A percentile compares a stretch with the other conserved stretches of the same genome.
phyloP scores from a whole-genome alignment of 1,284 basidiomycete species.

The Sanghuangporus baumii region DNA sequence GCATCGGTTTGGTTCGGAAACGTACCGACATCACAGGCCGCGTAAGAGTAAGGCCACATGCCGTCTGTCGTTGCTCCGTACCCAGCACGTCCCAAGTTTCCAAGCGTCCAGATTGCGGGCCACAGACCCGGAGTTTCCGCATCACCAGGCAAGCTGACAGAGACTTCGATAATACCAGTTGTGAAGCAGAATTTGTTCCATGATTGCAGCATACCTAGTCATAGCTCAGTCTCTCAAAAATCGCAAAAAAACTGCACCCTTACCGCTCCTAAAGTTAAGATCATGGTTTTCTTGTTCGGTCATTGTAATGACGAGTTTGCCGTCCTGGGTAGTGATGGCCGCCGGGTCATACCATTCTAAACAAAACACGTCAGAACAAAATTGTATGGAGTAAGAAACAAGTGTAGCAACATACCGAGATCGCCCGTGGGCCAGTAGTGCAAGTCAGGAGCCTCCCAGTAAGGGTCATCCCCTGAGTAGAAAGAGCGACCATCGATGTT shows the following conservation, averaged over 20 bases:
- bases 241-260: neutral
- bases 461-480: constrained; percentile 39
- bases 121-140: constrained; percentile 38
- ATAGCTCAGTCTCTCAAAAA: neutral
- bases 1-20: constrained; percentile 32
- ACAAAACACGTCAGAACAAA: neutral
- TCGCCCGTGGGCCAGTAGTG: constrained; percentile 55
- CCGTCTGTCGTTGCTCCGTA: constrained; percentile 44
- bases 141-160: constrained; percentile 43
- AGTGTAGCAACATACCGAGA: constrained; percentile 25
- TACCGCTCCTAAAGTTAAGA: constrained; percentile 40
- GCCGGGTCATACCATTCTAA: constrained; percentile 55
- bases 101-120: constrained; percentile 35
- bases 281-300: constrained; percentile 41
- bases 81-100: constrained; percentile 42
- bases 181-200: constrained; percentile 82
- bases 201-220: constrained; percentile 26
- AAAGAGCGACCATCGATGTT: constrained; percentile 45
- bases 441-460: constrained; percentile 51
- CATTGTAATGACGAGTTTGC: constrained; percentile 50
- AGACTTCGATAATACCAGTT: constrained; percentile 58
- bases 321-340: constrained; percentile 46
- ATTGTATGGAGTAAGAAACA: neutral
- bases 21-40: constrained; percentile 41
- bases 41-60: constrained; percentile 39